A percentile compares a stretch with the other conserved stretches of the same genome.
phyloP scores from a whole-genome alignment of 163 green algal genomes.

The Scenedesmus sp. region DNA sequence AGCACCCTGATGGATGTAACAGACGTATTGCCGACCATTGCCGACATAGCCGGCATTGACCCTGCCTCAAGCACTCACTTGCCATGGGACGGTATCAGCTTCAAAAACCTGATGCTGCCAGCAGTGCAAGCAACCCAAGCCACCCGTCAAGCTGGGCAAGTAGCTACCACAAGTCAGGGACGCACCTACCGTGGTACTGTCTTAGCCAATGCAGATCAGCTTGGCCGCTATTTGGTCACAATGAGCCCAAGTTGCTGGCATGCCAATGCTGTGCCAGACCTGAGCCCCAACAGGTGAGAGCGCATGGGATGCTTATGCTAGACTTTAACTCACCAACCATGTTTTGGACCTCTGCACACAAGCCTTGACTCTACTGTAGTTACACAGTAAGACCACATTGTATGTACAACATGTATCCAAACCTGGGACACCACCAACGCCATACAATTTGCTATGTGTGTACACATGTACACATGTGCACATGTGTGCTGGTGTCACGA shows the following conservation, averaged over 20 bases:
- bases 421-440: no score
- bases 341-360: neutral
- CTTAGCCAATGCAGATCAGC: neutral
- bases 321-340: neutral
- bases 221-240: neutral
- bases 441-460: no score
- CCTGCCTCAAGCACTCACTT: neutral
- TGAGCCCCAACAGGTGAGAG: constrained; percentile 22
- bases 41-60: constrained; percentile 6
- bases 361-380: neutral
- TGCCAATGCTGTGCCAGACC: constrained; percentile 10
- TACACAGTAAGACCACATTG: no score
- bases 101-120: constrained; percentile 34
- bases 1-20: neutral
- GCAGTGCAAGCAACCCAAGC: neutral
- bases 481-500: no score
- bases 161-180: neutral
- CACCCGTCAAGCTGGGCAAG: no score
- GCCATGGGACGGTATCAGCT: constrained; percentile 38
- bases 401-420: no score
- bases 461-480: no score
- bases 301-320: neutral
- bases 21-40: constrained; percentile 37
- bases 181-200: neutral
- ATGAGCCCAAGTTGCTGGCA: constrained; percentile 13